phyloP scores from a whole-genome alignment of 768 basidiomycete species.

The Mycena kentingensis region DNA sequence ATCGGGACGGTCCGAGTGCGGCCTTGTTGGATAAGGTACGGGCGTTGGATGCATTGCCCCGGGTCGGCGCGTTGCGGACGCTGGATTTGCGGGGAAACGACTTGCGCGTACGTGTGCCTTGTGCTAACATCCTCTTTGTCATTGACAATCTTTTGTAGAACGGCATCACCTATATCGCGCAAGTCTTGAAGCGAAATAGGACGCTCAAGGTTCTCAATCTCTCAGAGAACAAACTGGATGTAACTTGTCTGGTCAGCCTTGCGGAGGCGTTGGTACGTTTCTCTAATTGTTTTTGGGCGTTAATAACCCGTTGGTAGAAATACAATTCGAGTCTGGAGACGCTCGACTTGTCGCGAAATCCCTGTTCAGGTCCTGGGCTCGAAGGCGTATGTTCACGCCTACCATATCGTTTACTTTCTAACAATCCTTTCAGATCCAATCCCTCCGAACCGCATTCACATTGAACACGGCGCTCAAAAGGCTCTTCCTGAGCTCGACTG shows the following conservation, averaged over 20 bases:
- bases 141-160: slow-evolving; percentile 42
- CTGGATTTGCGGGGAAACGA: slow-evolving; percentile 94
- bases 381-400: slow-evolving; percentile 73
- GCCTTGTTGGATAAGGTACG: slow-evolving; percentile 86
- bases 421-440: slow-evolving; percentile 60
- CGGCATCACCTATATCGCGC: slow-evolving; percentile 88
- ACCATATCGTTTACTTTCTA: neutral
- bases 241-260: slow-evolving; percentile 72
- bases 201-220: slow-evolving; percentile 93
- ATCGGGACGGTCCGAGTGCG: slow-evolving; percentile 60
- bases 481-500: slow-evolving; percentile 85
- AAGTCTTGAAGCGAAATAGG: slow-evolving; percentile 94
- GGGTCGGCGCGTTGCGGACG: slow-evolving; percentile 83
- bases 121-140: neutral
- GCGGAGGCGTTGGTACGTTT: slow-evolving; percentile 84
- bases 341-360: slow-evolving; percentile 89
- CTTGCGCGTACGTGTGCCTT: slow-evolving; percentile 63
- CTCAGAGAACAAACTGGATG: slow-evolving; percentile 92
- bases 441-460: slow-evolving; percentile 89
- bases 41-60: slow-evolving; percentile 83
- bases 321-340: slow-evolving; percentile 94
- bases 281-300: neutral
- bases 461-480: slow-evolving; percentile 90
- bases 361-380: slow-evolving; percentile 84
- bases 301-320: slow-evolving; percentile 55